These are phyloP conservation scores for Mycena metata DNA, from an alignment of 768 basidiomycete species.

Conservation along the genomic window DNA sequence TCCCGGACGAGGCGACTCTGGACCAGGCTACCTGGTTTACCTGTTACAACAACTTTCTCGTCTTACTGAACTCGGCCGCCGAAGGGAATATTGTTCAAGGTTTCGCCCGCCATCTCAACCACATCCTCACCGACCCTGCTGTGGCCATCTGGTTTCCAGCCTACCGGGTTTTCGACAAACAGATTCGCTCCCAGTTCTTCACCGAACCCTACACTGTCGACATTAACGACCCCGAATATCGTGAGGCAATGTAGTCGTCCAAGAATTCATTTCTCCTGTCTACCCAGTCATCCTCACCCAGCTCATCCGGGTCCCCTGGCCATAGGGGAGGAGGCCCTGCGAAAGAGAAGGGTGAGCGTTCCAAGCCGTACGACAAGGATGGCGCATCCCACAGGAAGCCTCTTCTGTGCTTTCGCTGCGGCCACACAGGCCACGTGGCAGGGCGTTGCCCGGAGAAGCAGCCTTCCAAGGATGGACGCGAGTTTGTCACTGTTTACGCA, in stretches of 20 bases:
- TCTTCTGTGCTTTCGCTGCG: conserved; percentile 23
- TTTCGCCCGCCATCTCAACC: conserved; percentile 9
- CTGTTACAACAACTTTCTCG: conserved; percentile 20
- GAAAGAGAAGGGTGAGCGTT: too few species aligned
- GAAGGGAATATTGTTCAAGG: not conserved
- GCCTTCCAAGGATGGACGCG: conserved; percentile 9
- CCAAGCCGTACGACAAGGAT: not conserved
- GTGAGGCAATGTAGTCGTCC: too few species aligned
- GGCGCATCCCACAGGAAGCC: not conserved
- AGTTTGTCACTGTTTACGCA: conserved; percentile 20
- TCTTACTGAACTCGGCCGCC: not conserved
- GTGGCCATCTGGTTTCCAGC: conserved; percentile 6
- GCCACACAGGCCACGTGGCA: conserved; percentile 4
- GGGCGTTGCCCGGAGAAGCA: not conserved
- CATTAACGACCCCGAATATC: too few species aligned
- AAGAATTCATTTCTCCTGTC: too few species aligned
- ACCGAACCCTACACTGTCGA: too few species aligned
- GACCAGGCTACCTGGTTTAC: conserved; percentile 10
- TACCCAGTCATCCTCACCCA: too few species aligned
- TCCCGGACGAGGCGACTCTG: conserved; percentile 7
- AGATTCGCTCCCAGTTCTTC: too few species aligned
- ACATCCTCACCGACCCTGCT: not conserved
- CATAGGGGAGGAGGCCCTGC: too few species aligned
- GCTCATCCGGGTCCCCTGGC: too few species aligned
- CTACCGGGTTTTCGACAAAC: conserved; percentile 11